These are phyloP conservation scores for Tetracladium maxilliforme DNA, from an alignment of 2,329 filamentous ascomycete species.

Conservation along the genomic window DNA sequence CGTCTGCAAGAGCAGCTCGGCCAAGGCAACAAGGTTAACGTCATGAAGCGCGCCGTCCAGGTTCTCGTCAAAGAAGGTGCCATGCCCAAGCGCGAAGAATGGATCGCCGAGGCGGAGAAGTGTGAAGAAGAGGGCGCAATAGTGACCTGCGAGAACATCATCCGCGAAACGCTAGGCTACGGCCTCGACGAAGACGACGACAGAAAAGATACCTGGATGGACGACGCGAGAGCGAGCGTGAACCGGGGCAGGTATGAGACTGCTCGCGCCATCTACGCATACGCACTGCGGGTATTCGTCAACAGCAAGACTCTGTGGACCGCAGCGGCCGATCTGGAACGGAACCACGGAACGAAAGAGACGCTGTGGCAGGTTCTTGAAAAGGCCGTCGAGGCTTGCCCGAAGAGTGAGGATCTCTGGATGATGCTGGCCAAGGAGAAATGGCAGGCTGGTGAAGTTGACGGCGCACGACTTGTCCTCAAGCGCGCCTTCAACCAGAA, in stretches of 20 bases:
- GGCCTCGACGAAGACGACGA: conserved; percentile 91
- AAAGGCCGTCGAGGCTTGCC: conserved; percentile 87
- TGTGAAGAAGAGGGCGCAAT: conserved; percentile 86
- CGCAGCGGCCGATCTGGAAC: conserved; percentile 80
- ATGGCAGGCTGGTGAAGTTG: conserved; percentile 76
- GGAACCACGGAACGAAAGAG: conserved; percentile 74
- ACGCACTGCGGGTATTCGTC: conserved; percentile 77
- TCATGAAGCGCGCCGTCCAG: conserved; percentile 90
- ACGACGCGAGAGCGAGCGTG: conserved; percentile 76
- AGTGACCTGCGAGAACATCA: conserved; percentile 76
- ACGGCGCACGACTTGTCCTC: conserved; percentile 74
- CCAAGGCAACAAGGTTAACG: conserved; percentile 64
- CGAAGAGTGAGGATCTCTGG: conserved; percentile 84
- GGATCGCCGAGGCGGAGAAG: conserved; percentile 87
- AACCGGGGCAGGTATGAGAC: conserved; percentile 76
- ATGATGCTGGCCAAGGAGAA: conserved; percentile 93
- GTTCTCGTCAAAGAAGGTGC: conserved; percentile 80
- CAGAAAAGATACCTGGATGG: conserved; percentile 88
- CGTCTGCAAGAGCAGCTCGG: conserved; percentile 80
- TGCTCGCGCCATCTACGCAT: conserved; percentile 84
- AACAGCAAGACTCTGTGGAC: conserved; percentile 83
- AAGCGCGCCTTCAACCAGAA: conserved; percentile 88
- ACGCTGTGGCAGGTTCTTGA: conserved; percentile 75
- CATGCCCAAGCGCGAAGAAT: conserved; percentile 95
- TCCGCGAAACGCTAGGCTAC: conserved; percentile 87